These are phyloP conservation scores for Oryza nivara DNA, from an alignment of 176 grass and related monocot species.

Conservation along the genomic window DNA sequence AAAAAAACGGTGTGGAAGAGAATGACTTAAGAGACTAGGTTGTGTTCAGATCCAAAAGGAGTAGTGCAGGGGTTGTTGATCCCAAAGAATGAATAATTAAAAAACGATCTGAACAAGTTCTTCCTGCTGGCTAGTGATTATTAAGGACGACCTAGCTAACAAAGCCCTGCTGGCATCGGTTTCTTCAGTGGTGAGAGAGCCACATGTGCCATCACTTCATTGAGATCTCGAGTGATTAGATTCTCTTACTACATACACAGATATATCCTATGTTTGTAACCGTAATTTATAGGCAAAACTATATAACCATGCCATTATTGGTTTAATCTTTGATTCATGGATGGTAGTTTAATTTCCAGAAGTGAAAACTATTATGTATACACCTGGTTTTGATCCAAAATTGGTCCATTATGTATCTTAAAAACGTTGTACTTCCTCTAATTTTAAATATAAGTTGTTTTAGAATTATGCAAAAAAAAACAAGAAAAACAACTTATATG, in stretches of 20 bases:
- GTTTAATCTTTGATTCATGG: not conserved
- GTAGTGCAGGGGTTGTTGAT: constrained; percentile 31
- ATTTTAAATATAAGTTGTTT: not conserved
- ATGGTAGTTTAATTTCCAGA: not conserved
- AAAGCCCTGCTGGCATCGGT: not conserved
- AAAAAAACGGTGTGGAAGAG: constrained; percentile 16
- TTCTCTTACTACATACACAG: not conserved
- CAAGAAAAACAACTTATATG: too few species aligned
- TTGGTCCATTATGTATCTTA: too few species aligned
- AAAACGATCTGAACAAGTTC: constrained; percentile 15
- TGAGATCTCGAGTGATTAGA: constrained; percentile 32
- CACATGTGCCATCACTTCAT: constrained; percentile 30
- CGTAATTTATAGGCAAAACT: constrained; percentile 20
- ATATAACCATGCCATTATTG: not conserved
- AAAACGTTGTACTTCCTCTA: not conserved
- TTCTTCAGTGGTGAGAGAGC: constrained; percentile 32
- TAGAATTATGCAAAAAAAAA: not conserved
- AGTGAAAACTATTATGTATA: not conserved
- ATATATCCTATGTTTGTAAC: not conserved
- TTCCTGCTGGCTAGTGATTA: constrained; percentile 42
- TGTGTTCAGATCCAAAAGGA: constrained; percentile 50
- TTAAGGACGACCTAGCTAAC: not conserved
- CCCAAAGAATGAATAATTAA: constrained; percentile 15
- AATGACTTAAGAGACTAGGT: constrained; percentile 33
- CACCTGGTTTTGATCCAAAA: too few species aligned